Base-by-base conservation (phyloP, 2,329 filamentous ascomycete species). In the Cucurbitaria berberidis region DNA sequence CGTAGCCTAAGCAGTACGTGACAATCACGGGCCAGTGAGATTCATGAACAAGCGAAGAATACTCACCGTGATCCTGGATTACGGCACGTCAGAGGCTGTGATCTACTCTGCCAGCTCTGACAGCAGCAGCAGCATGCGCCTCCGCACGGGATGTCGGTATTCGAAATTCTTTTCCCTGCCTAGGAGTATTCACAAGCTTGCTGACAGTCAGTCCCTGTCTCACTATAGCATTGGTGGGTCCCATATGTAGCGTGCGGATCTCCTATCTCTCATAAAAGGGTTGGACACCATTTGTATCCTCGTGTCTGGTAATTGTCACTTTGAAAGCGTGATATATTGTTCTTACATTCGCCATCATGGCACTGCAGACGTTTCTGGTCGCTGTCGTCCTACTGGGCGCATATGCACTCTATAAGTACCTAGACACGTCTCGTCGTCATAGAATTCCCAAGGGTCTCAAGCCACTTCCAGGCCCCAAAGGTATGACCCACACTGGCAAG, bases 401-500 rank as follows among this genome's bases (percentile, higher is more conserved):
- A 53, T 68, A 68, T 57, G 55, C 62, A 49, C 46, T 73, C 15
- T 74, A 68, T 57, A 74, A 69, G 55, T 63, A 63, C 44, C 53
- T 66, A 38, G 57, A 59, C 13, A 49, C 54, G 50, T 65, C 59
- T 58, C 65, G 66, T 58, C 60, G 60, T 53, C 45, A 69, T 47
- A 67, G 49, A 57, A 56, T 71, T 35, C 74, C 74, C 7, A 51
- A 49, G 39, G 73, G 73, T 19, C 51, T 76, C 52, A 77, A 77
- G 62, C 55, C 55, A 42, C 72, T 77, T 8, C 75, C 75, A 22
- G 74, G 74, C 6, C 75, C 75, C 22, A 76, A 76, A 73, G 75
- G 75, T 76, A 72, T 59, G 56, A 6, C 43, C 35, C 29, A 26
- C 27, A 18, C 21, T 48, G 51, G 44, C 41, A 51, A 27, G 42